phyloP scores from a whole-genome alignment of 345 rosid species.

The Triadica sebifera region DNA sequence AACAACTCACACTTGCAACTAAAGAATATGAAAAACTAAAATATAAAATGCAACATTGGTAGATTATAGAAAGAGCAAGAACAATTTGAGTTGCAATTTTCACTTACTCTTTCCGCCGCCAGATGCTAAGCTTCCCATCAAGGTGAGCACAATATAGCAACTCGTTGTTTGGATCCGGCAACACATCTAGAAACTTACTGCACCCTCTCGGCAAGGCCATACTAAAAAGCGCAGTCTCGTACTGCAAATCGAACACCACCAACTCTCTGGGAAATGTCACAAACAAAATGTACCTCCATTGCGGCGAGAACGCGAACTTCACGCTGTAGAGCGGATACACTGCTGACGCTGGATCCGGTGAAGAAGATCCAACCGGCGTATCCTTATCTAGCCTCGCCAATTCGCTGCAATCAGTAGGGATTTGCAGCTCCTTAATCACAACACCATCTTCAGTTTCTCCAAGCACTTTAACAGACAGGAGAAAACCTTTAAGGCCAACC shows the following conservation, averaged over 20 bases:
- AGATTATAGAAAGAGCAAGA: background rate
- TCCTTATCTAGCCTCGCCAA: slow-evolving; percentile 69
- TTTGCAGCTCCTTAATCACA: slow-evolving; percentile 55
- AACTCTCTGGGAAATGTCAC: slow-evolving; percentile 90
- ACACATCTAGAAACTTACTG: slow-evolving; percentile 79
- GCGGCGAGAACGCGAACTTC: slow-evolving; percentile 74
- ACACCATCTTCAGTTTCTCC: slow-evolving; percentile 72
- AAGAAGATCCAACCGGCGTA: slow-evolving; percentile 31
- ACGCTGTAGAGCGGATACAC: slow-evolving; percentile 62
- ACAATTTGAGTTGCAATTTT: background rate
- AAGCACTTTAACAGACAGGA: slow-evolving; percentile 63
- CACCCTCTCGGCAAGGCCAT: slow-evolving; percentile 81
- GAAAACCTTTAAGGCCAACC: slow-evolving; percentile 69
- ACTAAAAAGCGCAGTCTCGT: slow-evolving; percentile 55
- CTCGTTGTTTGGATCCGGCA: slow-evolving; percentile 76
- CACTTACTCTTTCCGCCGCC: slow-evolving; percentile 85
- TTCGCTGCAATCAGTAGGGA: slow-evolving; percentile 62
- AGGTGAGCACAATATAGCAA: slow-evolving; percentile 83
- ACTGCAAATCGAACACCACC: slow-evolving; percentile 83
- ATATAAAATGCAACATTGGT: background rate
- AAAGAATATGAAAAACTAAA: background rate
- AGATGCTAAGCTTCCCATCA: slow-evolving; percentile 88
- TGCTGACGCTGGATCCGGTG: slow-evolving; percentile 71
- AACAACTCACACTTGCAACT: background rate
- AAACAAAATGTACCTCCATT: slow-evolving; percentile 70